These are phyloP conservation scores for Pythium chondricola DNA, from an alignment of 352 stramenopile species.

Conservation along the genomic window DNA sequence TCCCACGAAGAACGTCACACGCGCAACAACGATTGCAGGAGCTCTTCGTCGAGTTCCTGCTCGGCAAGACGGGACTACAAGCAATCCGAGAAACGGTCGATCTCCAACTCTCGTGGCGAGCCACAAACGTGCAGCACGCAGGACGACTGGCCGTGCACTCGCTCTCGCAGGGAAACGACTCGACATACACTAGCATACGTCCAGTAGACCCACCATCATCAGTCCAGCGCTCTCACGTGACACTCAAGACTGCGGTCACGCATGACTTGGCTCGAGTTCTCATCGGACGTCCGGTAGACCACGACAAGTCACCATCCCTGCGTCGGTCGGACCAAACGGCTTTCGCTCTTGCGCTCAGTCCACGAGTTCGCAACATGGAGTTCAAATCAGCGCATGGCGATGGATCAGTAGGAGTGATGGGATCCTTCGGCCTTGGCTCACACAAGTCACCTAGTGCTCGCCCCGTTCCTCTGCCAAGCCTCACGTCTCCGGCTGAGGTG, in stretches of 20 bases:
- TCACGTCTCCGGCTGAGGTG: neutral
- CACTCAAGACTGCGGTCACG: neutral
- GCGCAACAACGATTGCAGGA: constrained; percentile 15
- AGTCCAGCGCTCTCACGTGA: too few species aligned
- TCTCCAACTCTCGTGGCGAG: constrained; percentile 22
- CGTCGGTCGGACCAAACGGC: neutral
- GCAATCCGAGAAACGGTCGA: constrained; percentile 20
- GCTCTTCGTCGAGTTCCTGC: constrained; percentile 19
- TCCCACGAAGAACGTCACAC: constrained; percentile 5
- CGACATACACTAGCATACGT: neutral
- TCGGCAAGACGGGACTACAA: constrained; percentile 30
- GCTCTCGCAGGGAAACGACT: neutral
- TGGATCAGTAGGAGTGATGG: neutral
- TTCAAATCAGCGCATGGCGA: neutral
- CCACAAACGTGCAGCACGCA: constrained; percentile 19
- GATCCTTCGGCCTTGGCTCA: neutral
- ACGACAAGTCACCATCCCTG: neutral
- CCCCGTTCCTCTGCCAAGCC: neutral
- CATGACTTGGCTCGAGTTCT: constrained; percentile 7
- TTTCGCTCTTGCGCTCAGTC: neutral
- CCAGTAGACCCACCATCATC: neutral
- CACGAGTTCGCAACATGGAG: neutral
- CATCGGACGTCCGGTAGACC: neutral
- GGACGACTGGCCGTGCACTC: constrained; percentile 20
- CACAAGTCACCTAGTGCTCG: too few species aligned